These are phyloP conservation scores for Nakaseomyces kungkrabaensis DNA, from an alignment of 1,139 yeast species.

Conservation along the genomic window DNA sequence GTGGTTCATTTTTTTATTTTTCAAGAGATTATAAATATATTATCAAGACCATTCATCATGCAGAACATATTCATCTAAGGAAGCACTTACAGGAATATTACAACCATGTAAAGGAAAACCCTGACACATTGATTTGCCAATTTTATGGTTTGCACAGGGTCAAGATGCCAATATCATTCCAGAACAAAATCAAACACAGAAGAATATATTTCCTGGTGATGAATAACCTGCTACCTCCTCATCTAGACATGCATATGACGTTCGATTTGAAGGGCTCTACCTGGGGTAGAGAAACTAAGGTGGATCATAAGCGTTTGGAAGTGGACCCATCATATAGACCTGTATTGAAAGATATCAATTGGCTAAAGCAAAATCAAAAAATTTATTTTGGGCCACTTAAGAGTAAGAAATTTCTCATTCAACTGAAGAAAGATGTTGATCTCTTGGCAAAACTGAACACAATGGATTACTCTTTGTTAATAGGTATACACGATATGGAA, in stretches of 20 bases:
- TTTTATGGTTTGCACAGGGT: constrained; percentile 93
- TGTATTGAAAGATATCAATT: constrained; percentile 76
- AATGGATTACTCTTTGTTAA: constrained; percentile 87
- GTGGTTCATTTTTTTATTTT: constrained; percentile 92
- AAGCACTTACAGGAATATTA: constrained; percentile 68
- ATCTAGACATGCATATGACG: constrained; percentile 73
- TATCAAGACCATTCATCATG: constrained; percentile 88
- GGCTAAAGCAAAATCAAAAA: constrained; percentile 57
- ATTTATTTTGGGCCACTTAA: constrained; percentile 69
- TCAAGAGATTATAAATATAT: constrained; percentile 89
- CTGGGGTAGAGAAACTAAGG: constrained; percentile 59
- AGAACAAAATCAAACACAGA: constrained; percentile 40
- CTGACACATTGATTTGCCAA: constrained; percentile 83
- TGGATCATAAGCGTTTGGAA: constrained; percentile 16
- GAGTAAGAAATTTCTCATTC: constrained; percentile 48
- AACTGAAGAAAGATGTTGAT: constrained; percentile 64
- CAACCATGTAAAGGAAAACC: constrained; percentile 69
- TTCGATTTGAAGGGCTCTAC: constrained; percentile 93
- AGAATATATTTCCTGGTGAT: constrained; percentile 91
- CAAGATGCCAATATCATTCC: constrained; percentile 64
- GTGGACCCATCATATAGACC: constrained; percentile 21
- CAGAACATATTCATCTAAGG: constrained; percentile 81
- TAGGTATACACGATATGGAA: constrained; percentile 76
- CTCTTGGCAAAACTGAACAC: constrained; percentile 66
- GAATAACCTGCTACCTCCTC: constrained; percentile 96